These are phyloP conservation scores for Candida ascalaphidarum DNA, from an alignment of 805 yeast genomes.

Conservation along the genomic window DNA sequence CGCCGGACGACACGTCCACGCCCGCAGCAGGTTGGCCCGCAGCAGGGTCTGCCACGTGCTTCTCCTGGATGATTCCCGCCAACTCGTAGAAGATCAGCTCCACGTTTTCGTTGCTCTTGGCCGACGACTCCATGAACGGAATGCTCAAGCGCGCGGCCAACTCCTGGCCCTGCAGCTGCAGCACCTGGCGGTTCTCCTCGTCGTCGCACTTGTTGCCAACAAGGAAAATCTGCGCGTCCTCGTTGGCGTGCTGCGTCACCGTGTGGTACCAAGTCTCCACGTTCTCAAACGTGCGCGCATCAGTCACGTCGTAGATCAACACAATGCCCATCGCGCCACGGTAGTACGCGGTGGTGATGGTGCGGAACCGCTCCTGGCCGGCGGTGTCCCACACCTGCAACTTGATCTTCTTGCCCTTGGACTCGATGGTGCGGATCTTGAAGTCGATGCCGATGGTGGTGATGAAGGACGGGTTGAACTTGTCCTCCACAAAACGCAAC, in stretches of 20 bases:
- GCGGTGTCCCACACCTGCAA: conserved; percentile 97
- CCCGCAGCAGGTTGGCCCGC: conserved; percentile 16
- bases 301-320: conserved; percentile 77
- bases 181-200: conserved; percentile 75
- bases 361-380: conserved; percentile 93
- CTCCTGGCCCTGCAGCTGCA: conserved; percentile 83
- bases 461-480: conserved; percentile 92
- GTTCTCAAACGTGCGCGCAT: conserved; percentile 85
- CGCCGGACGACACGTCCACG: conserved; percentile 30
- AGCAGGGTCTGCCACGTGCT: conserved; percentile 41
- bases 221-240: conserved; percentile 86
- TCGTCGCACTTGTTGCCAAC: conserved; percentile 97
- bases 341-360: conserved; percentile 88
- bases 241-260: conserved; percentile 93
- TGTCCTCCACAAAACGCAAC: conserved; percentile 90
- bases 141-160: conserved; percentile 80
- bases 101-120: conserved; percentile 88
- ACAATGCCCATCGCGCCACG: conserved; percentile 88
- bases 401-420: conserved; percentile 88
- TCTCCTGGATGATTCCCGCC: conserved; percentile 80
- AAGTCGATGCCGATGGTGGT: conserved; percentile 98
- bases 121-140: conserved; percentile 93
- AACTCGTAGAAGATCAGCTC: conserved; percentile 86
- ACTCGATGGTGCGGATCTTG: conserved; percentile 91
- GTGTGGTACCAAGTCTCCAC: conserved; percentile 94